Evolutionary conservation across 352 stramenopile species (phyloP), one percentile per base, ranked within the genome.

Genomic region (Pythium insidiosum): DNA sequence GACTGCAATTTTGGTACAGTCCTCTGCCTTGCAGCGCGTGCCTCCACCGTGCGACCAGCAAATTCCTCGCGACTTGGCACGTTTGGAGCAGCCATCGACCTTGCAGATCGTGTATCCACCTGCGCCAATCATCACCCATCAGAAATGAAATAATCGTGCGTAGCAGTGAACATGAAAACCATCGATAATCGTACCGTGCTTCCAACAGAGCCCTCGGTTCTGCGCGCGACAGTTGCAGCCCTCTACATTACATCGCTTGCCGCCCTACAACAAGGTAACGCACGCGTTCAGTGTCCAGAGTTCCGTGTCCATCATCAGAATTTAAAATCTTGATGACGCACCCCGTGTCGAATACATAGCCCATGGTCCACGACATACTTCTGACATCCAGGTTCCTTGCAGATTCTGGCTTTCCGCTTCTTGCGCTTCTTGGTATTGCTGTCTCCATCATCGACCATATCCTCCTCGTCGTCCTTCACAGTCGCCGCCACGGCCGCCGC

Each of bases 341-440:
- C 61, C 41, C 63, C 63, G 31, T 73, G 63, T 20, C 60, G 52
- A 43, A 73, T 73, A 44, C 63, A 73, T 16, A 73, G 50, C 6
- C 63, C 63, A 19, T 63, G 56, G 35, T 73, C 63, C 21, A 73
- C 63, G 16, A 73, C 63, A 28, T 73, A 70, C 42, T 73, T 73
- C 24, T 68, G 47, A 47, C 63, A 73, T 3, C 60, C 60, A 6
- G 60, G 47, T 15, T 55, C 47, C 42, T 58, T 70, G 41, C 63
- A 73, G 18, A 73, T 68, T 6, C 63, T 41, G 4, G 56, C 56
- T 38, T 73, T 73, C 22, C 63, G 63, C 42, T 73, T 73, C 56
- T 73, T 73, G 11, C 9, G 24, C 22, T 28, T 21, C 19, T 4
- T 19, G 33, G 18, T 24, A 18, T 51, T 30, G 31, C 39, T 34